Evolutionary conservation across 306 rosid genomes (phyloP), one percentile per base, ranked within the genome.

Genomic region (Macrotyloma uniflorum): DNA sequence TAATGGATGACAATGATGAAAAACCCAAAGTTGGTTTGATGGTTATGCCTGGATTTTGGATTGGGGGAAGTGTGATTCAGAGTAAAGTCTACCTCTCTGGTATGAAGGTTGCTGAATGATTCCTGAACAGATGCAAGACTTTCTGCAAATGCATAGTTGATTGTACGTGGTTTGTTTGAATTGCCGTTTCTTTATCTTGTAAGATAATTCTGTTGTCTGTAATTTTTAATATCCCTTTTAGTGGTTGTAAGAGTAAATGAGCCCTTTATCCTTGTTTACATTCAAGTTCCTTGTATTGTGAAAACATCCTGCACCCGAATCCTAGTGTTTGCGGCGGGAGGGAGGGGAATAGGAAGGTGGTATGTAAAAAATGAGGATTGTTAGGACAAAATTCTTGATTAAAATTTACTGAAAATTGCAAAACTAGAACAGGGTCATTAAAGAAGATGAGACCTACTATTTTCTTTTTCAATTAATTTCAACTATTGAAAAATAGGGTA

Each of bases 11-110:
- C 81, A 85, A 67, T 36, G 92, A 86, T 36, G 83, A 83, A 72
- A 96, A 90, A 70, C 98, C 97, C 0, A 89, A 83, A 80, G 98
- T 96, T 62, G 99, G 99, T 28, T 86, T 96, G 62, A 91, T 96
- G 99, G 92, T 96, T 42, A 93, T 96, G 98, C 99, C 99, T 54
- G 99, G 98, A 72, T 96, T 96, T 80, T 86, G 83, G 84, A 84
- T 93, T 5, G 96, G 96, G 26, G 97, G 94, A 72, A 90, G 93
- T 76, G 93, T 90, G 81, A 89, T 96, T 80, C 99, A 93, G 84
- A 90, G 99, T 82, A 89, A 83, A 87, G 99, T 96, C 66, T 96
- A 93, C 83, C 99, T 96, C 81, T 86, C 98, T 8, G 97, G 97
- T 76, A 84, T 96, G 91, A 96, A 89, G 86, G 94, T 88, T 43